Base-by-base conservation (phyloP, 2,329 filamentous ascomycete genomes). In the Monosporascus sp. region DNA sequence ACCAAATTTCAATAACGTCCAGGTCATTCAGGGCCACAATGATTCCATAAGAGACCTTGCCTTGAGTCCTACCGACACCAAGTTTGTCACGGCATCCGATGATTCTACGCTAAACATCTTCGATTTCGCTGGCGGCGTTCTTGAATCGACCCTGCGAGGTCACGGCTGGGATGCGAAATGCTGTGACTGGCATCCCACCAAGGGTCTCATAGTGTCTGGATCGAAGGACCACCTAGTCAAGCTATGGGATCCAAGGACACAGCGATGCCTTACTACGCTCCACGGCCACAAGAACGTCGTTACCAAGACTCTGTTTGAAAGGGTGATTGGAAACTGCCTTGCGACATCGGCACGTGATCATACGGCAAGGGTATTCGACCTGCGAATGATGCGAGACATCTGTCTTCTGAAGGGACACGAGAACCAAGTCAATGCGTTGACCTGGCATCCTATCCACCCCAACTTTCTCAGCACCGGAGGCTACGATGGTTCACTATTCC, bases 171-270 rank as follows among this genome's bases (percentile, higher is more conserved):
- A 99, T 68, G 92, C 91, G 20, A 97, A 97, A 72, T 90, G 86
- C 51, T 95, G 95, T 53, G 93, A 99, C 68, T 99, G 94, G 94
- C 94, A 99, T 74, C 92, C 93, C 1, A 89, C 87, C 20, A 97
- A 97, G 74, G 94, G 94, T 1, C 75, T 99, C 5, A 80, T 99
- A 35, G 93, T 96, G 4, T 97, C 94, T 1, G 94, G 94, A 38
- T 97, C 93, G 11, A 99, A 99, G 73, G 94, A 99, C 66, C 93
- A 99, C 71, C 78, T 96, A 57, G 91, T 99, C 65, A 97, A 97
- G 71, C 84, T 99, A 44, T 99, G 94, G 94, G 94, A 99, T 70
- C 94, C 94, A n/a, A 84, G 94, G 52, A 93, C 87, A 5, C 87
- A 89, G 37, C 86, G 91, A 44, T 96, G 91, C 68, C 78, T 99